A percentile compares a stretch with the other conserved stretches of the same genome.
These are phyloP conservation scores for Puccinia hordei DNA, from an alignment of 1,284 basidiomycete genomes.

Conservation along the genomic window DNA sequence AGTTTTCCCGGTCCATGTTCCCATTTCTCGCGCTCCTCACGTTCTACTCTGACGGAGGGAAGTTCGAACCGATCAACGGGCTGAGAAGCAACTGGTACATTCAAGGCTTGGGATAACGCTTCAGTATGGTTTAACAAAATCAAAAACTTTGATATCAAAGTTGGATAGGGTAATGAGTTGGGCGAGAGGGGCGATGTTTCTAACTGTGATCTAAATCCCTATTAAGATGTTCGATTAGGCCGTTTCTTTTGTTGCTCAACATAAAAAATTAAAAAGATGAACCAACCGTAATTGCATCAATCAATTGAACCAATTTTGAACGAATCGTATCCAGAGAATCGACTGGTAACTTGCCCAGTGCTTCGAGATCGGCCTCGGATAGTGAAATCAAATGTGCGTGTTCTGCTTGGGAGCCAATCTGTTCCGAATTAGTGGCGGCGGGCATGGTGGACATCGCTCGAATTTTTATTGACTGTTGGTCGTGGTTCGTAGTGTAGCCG, in stretches of 20 bases:
- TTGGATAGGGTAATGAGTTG: slow-evolving; percentile 39
- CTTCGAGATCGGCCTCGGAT: slow-evolving; percentile 28
- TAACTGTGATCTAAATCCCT: slow-evolving; percentile 41
- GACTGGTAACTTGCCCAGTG: slow-evolving; percentile 32
- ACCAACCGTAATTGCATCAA: slow-evolving; percentile 41
- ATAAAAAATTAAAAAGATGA: neutral
- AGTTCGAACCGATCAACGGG: slow-evolving; percentile 45
- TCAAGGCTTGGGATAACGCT: slow-evolving; percentile 48
- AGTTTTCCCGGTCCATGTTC: slow-evolving; percentile 39
- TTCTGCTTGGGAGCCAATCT: neutral
- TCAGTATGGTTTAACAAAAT: slow-evolving; percentile 49
- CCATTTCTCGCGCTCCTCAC: slow-evolving; percentile 49
- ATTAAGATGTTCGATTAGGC: neutral
- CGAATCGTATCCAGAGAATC: slow-evolving; percentile 48
- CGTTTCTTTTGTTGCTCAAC: neutral
- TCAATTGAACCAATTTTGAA: slow-evolving; percentile 49
- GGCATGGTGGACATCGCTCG: neutral
- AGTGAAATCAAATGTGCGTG: neutral
- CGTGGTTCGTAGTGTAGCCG: too few relatives aligned
- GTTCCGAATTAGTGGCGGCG: neutral
- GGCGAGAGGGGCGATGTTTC: slow-evolving; percentile 42
- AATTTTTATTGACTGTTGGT: too few relatives aligned
- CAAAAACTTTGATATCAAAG: slow-evolving; percentile 47
- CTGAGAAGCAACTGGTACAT: slow-evolving; percentile 22
- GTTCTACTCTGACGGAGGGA: slow-evolving; percentile 37